Base-by-base conservation (phyloP, 2,329 filamentous ascomycete species). In the Venturia carpophila region DNA sequence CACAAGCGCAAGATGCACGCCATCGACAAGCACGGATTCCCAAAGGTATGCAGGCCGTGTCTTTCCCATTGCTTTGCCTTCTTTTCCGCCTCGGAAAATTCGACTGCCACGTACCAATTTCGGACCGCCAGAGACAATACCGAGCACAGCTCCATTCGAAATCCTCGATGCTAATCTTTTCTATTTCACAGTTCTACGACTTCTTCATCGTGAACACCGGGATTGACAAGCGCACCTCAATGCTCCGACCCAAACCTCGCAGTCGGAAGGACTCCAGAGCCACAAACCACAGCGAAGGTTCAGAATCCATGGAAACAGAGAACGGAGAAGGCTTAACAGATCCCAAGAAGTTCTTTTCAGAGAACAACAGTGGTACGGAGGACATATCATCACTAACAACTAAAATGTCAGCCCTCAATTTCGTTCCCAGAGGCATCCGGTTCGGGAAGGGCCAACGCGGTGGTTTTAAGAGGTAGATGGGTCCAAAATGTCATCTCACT, bases 11-110 rank as follows among this genome's bases (percentile, higher is more conserved):
- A 90, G 42, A 85, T 91, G 74, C 93, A 99, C 79, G 81, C 96
- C 69, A 91, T 96, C 69, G 92, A 96, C 79, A 97, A 96, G 78
- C 94, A 99, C 76, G 83, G 88, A 77, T 99, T 94, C 73, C 93
- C 92, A 13, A 86, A 85, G 73, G 79, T 80, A 72, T 67, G 73
- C 34, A 56, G 24, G 3, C 5, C 17, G 47, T 15, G n/a, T 52
- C 11, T 52, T 52, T 21, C 47, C 39, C 30, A 19, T 45, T 45
- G 42, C 15, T 15, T 19, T 45, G 3, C 15, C 3, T 17, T 45
- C 13, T n/a, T 45, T 45, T 15, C 39, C 39, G 2, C 10, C 39
- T 11, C 39, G 15, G 9, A 15, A 15, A 41, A 41, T 11, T 5
- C 39, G 15, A 5, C 15, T 15, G 39, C 39, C 39, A 11, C 39